Evolutionary conservation across 192 early-diverging fungal species (phyloP), one percentile per base, ranked within the genome.

Genomic region (Linnemannia zychae): DNA sequence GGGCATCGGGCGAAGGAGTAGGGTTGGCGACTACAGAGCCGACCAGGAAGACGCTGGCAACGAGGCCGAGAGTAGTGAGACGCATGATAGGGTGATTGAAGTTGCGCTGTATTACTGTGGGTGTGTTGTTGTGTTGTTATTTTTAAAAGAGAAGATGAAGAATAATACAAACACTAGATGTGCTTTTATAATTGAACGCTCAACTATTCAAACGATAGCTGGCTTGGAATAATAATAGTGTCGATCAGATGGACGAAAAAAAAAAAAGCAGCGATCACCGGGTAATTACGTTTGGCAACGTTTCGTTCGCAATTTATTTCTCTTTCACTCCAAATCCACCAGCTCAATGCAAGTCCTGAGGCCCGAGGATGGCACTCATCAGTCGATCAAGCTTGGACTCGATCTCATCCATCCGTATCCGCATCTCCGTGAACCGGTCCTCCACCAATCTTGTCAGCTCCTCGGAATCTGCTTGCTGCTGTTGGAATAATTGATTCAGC

Each of bases 301-400:
- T 24, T 3, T 24, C 57, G 3, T 60, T 60, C 11, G 13, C 36
- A 7, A 7, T 16, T 7, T 24, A 38, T 37, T 34, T 38, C 17
- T 69, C 22, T 40, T 16, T 7, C n/a, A 3, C 11, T 3, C 40
- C 22, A 28, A 40, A 13, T 18, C 22, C 22, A 40, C 11, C 11
- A 60, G 2, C 34, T n/a, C 37, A 68, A 34, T 36, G 37, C 9
- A 69, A 38, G 33, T 40, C 38, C n/a, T 69, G 67, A n/a, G 37
- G 38, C 20, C 67, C 52, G 52, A 73, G 11, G 3, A 78, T n/a
- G 4, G 78, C 78, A 1, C 40, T 49, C 38, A 79, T 78, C 67
- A 84, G 28, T 68, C 40, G 76, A 75, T 84, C 82, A 20, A 84
- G 52, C 67, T 84, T 84, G 22, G 67, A 53, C 24, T 84, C 82